Percentiles rank a stretch among this genome's conserved stretches.
These are phyloP conservation scores for Oryza coarctata DNA, from an alignment of 176 grass and related monocot species.

Conservation along the genomic window DNA sequence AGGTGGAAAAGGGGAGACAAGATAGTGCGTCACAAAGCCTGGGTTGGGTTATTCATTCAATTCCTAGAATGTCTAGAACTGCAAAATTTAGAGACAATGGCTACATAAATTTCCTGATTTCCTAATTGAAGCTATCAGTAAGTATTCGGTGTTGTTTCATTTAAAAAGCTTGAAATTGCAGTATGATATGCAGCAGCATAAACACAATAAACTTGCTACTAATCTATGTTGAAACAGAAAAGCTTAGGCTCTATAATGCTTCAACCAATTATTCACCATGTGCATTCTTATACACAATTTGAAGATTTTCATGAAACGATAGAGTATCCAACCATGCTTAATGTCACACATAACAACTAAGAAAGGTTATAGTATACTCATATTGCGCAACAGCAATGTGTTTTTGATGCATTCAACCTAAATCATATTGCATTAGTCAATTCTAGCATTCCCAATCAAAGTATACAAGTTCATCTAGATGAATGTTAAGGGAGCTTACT, in stretches of 20 bases:
- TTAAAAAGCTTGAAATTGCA: neutral
- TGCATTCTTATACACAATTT: neutral
- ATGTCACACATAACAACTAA: neutral
- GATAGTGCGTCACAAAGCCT: neutral
- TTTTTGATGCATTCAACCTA: neutral
- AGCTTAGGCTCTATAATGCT: neutral
- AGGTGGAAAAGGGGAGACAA: neutral
- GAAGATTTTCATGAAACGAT: neutral
- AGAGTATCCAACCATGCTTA: neutral
- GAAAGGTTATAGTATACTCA: neutral
- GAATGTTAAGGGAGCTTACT: constrained; percentile 42
- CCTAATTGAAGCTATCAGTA: neutral
- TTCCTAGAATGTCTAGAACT: neutral
- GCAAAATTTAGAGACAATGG: neutral
- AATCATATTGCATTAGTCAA: neutral
- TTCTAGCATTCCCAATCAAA: neutral
- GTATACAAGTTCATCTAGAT: neutral
- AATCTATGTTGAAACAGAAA: neutral
- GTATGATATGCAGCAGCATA: neutral
- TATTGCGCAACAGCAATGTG: neutral
- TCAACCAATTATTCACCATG: neutral
- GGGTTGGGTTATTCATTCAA: neutral
- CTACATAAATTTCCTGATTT: neutral
- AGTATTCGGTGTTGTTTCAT: neutral
- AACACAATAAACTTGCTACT: neutral